Evolutionary conservation across 805 yeast genomes (phyloP).

Genomic region (Candida lessepsii): DNA sequence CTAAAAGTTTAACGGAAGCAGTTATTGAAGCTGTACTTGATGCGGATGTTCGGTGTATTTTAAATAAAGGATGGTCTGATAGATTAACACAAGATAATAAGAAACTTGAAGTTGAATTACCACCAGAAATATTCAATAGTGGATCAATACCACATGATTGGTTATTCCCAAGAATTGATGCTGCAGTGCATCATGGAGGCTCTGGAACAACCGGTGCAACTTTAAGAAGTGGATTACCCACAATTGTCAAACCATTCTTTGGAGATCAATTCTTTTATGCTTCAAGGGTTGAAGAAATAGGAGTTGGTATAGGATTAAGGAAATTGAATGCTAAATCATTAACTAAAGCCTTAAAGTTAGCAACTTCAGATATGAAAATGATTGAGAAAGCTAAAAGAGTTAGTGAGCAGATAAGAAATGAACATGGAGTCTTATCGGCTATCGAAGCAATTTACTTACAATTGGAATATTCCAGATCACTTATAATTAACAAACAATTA

Average conservation of each 20-base stretch:
- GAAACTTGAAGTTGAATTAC: conserved; percentile 47
- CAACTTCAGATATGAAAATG: conserved; percentile 63
- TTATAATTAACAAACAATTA: conserved; percentile 48
- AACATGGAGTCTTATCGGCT: conserved; percentile 78
- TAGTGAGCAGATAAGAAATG: conserved; percentile 64
- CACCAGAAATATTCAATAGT: conserved; percentile 63
- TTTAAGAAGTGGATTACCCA: conserved; percentile 81
- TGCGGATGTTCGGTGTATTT: conserved; percentile 81
- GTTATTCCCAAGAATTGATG: conserved; percentile 86
- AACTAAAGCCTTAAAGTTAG: conserved; percentile 66
- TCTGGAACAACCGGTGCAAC: conserved; percentile 96
- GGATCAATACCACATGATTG: conserved; percentile 90
- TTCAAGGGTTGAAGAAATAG: conserved; percentile 79
- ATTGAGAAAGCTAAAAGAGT: conserved; percentile 63
- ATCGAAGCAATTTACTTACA: conserved; percentile 76
- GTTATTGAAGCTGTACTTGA: conserved; percentile 74
- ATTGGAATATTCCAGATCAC: conserved; percentile 68
- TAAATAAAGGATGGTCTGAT: conserved; percentile 95
- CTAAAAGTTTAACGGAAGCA: conserved; percentile 72
- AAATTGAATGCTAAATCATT: conserved; percentile 65
- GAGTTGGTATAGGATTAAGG: conserved; percentile 73
- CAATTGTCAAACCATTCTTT: conserved; percentile 89
- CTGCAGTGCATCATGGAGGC: conserved; percentile 97
- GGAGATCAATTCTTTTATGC: conserved; percentile 97
- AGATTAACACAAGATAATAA: conserved; percentile 46